A percentile compares a stretch with the other conserved stretches of the same genome.
Evolutionary conservation across 2,329 filamentous ascomycete genomes (phyloP).

Genomic region (Penicillium brasilianum): DNA sequence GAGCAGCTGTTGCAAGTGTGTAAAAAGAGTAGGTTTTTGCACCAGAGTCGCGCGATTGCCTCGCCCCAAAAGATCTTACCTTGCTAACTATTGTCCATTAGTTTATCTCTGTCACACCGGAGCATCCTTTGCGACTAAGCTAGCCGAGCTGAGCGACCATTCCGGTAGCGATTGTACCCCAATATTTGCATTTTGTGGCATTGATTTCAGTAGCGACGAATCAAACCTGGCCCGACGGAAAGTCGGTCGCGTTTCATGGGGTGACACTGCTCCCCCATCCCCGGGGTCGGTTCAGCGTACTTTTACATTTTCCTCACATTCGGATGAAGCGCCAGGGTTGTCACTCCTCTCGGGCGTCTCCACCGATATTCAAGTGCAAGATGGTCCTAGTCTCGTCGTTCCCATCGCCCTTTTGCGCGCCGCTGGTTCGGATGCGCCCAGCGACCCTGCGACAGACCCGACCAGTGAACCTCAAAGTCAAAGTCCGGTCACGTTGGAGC

Average conservation of each 20-base stretch:
- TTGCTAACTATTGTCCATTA: constrained; percentile 33
- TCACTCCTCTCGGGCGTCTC: constrained; percentile 55
- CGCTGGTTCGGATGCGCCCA: constrained; percentile 26
- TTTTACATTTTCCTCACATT: constrained; percentile 51
- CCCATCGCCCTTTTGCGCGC: constrained; percentile 55
- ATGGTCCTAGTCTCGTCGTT: constrained; percentile 55
- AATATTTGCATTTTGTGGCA: constrained; percentile 62
- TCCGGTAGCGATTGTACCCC: constrained; percentile 55
- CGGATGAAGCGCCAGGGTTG: constrained; percentile 55
- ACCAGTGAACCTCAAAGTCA: constrained; percentile 32
- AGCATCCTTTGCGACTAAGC: constrained; percentile 57
- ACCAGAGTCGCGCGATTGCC: background rate
- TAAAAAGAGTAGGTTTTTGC: constrained; percentile 55
- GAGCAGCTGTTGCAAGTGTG: constrained; percentile 57
- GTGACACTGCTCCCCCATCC: constrained; percentile 39
- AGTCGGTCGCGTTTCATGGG: constrained; percentile 37
- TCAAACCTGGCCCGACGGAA: constrained; percentile 40
- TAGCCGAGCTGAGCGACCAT: constrained; percentile 57
- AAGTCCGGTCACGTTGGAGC: constrained; percentile 49
- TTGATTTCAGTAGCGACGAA: constrained; percentile 50
- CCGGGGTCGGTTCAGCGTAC: constrained; percentile 41
- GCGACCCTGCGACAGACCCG: constrained; percentile 15
- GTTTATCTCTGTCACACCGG: constrained; percentile 61
- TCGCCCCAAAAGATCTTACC: background rate
- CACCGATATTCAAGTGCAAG: constrained; percentile 57